Evolutionary conservation across 163 green algal genomes (phyloP).

Genomic region (Volvox carteri): DNA sequence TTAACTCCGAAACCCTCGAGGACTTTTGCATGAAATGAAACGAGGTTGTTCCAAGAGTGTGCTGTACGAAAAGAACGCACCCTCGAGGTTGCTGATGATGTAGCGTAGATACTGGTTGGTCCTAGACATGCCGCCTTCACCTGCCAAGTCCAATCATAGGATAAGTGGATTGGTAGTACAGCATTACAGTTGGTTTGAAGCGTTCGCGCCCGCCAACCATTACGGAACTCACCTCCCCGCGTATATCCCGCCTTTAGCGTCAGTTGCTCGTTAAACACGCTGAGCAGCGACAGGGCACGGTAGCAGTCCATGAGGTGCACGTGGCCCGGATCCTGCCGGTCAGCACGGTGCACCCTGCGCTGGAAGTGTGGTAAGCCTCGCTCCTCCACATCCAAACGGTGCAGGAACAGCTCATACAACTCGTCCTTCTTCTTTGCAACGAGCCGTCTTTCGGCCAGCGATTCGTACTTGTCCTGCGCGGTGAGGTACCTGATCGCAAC

Average conservation of each 20-base stretch:
- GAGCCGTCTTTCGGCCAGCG: slow-evolving; percentile 58
- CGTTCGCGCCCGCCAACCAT: too few species aligned
- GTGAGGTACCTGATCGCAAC: slow-evolving; percentile 60
- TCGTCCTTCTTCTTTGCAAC: slow-evolving; percentile 55
- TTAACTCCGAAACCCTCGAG: too few species aligned
- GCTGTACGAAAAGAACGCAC: too few species aligned
- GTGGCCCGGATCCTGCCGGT: slow-evolving; percentile 53
- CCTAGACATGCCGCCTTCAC: slow-evolving; percentile 67
- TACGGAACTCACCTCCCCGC: slow-evolving; percentile 58
- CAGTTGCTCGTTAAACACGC: slow-evolving; percentile 68
- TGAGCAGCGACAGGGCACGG: slow-evolving; percentile 58
- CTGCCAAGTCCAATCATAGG: too few species aligned
- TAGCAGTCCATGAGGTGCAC: slow-evolving; percentile 64
- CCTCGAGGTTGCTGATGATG: slow-evolving; percentile 68
- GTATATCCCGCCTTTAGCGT: slow-evolving; percentile 65
- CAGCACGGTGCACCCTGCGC: slow-evolving; percentile 6
- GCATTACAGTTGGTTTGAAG: too few species aligned
- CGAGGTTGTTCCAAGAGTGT: too few species aligned
- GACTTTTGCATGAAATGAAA: too few species aligned
- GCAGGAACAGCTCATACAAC: slow-evolving; percentile 48
- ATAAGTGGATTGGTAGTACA: too few species aligned
- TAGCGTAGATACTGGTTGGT: slow-evolving; percentile 73
- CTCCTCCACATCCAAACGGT: slow-evolving; percentile 49
- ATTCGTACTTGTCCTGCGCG: slow-evolving; percentile 56
- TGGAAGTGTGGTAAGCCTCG: not conserved